Evolutionary conservation across 2,329 filamentous ascomycete genomes (phyloP).

Genomic region (Verticillium nubilum): DNA sequence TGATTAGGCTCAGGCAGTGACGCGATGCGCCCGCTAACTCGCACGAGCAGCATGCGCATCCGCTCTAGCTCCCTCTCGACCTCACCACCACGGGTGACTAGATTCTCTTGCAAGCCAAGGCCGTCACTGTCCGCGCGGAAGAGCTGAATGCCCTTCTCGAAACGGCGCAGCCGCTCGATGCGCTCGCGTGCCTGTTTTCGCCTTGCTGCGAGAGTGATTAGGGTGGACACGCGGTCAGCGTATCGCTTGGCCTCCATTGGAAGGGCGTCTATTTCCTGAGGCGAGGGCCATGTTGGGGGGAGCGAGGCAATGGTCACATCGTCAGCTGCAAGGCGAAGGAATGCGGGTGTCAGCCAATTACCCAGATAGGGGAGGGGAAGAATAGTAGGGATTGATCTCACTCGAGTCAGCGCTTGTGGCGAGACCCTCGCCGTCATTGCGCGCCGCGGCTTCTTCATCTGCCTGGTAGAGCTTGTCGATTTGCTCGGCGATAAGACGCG

Average conservation of each 20-base stretch:
- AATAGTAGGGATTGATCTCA: conserved; percentile 18
- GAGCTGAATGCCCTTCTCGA: conserved; percentile 46
- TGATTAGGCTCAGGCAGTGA: conserved; percentile 24
- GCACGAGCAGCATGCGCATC: conserved; percentile 57
- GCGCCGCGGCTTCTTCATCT: conserved; percentile 21
- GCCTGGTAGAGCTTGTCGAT: conserved; percentile 59
- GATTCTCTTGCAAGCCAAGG: conserved; percentile 54
- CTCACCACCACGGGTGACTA: conserved; percentile 59
- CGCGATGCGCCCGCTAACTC: conserved; percentile 50
- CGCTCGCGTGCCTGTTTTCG: conserved; percentile 32
- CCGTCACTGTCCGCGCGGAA: conserved; percentile 29
- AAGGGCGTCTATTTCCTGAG: conserved; percentile 26
- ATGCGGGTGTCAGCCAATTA: background rate
- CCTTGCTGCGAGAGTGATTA: conserved; percentile 44
- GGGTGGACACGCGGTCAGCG: conserved; percentile 38
- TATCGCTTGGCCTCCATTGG: conserved; percentile 47
- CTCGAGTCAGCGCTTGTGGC: conserved; percentile 38
- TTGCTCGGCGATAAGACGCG: conserved; percentile 67
- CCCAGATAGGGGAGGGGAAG: background rate
- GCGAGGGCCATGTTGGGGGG: conserved; percentile 39
- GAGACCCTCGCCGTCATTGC: conserved; percentile 22
- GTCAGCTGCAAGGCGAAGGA: conserved; percentile 25
- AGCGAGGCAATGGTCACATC: conserved; percentile 38
- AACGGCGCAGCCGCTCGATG: conserved; percentile 40
- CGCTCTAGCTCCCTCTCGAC: conserved; percentile 61